A percentile compares a stretch with the other conserved stretches of the same genome.
Conservation (phyloP, 1,284 basidiomycete species). For the Moniliella sp. region DNA sequence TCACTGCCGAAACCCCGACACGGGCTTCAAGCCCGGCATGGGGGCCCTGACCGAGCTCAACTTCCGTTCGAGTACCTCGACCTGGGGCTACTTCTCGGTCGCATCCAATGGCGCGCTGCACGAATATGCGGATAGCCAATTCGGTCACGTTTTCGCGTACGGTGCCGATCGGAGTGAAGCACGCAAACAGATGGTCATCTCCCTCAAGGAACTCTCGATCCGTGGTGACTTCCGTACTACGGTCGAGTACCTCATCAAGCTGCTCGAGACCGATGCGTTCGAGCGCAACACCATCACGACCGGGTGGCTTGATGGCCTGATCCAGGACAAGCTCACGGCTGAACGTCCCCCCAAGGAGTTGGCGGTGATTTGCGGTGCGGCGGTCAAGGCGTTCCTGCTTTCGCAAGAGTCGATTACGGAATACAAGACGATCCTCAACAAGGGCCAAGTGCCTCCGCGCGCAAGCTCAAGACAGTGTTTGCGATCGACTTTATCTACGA, state of each 20-base stretch:
- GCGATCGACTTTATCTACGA: constrained; percentile 86
- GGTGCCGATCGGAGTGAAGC: constrained; percentile 86
- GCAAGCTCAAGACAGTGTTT: constrained; percentile 89
- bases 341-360: constrained; percentile 78
- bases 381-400: constrained; percentile 82
- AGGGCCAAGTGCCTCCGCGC: constrained; percentile 85
- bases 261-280: constrained; percentile 87
- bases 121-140: constrained; percentile 60
- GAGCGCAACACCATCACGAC: constrained; percentile 93
- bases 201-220: constrained; percentile 90
- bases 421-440: constrained; percentile 86
- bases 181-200: constrained; percentile 97
- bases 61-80: constrained; percentile 75
- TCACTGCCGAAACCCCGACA: constrained; percentile 96
- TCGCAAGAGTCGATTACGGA: constrained; percentile 72
- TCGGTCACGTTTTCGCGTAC: constrained; percentile 97
- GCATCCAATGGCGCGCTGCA: constrained; percentile 82
- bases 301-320: constrained; percentile 91
- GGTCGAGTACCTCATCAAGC: constrained; percentile 78
- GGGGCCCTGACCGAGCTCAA: constrained; percentile 92
- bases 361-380: constrained; percentile 73
- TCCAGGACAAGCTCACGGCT: constrained; percentile 81
- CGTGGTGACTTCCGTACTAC: constrained; percentile 97
- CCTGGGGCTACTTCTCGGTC: constrained; percentile 95
- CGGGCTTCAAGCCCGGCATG: constrained; percentile 98